phyloP scores from a whole-genome alignment of 2,329 filamentous ascomycete species.

The Dothidotthia symphoricarpi region DNA sequence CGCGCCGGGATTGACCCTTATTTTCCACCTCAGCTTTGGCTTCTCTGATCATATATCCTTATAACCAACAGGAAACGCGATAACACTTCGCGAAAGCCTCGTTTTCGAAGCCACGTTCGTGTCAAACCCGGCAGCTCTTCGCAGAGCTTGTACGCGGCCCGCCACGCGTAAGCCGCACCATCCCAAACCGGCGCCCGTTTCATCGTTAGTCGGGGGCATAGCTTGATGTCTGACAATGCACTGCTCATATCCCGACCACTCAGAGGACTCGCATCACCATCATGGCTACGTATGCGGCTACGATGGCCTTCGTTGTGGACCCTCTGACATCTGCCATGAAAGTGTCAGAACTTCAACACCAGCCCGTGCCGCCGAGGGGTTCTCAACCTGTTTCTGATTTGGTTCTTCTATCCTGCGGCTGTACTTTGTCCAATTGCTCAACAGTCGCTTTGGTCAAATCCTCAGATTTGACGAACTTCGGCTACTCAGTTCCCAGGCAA shows the following conservation, averaged over 20 bases:
- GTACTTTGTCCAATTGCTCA: constrained; percentile 1
- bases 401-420: constrained; percentile 5
- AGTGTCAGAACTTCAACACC: constrained; percentile 6
- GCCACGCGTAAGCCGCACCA: constrained; percentile 4
- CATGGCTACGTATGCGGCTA: neutral
- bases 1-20: no score
- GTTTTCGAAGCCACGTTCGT: no score
- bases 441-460: neutral
- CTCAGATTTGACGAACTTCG: neutral
- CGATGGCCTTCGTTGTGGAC: neutral
- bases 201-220: constrained; percentile 1
- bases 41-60: no score
- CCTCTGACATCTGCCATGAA: constrained; percentile 2
- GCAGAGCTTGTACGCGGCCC: constrained; percentile 2
- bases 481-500: neutral
- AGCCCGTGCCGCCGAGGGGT: constrained; percentile 5
- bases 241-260: constrained; percentile 3
- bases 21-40: no score
- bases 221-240: constrained; percentile 8
- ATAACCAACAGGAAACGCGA: no score
- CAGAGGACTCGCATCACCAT: constrained; percentile 1
- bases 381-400: constrained; percentile 6
- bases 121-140: no score
- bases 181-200: constrained; percentile 5
- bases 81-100: no score